Base-by-base conservation (phyloP, 805 yeast genomes). In the Pichia kluyveri region DNA sequence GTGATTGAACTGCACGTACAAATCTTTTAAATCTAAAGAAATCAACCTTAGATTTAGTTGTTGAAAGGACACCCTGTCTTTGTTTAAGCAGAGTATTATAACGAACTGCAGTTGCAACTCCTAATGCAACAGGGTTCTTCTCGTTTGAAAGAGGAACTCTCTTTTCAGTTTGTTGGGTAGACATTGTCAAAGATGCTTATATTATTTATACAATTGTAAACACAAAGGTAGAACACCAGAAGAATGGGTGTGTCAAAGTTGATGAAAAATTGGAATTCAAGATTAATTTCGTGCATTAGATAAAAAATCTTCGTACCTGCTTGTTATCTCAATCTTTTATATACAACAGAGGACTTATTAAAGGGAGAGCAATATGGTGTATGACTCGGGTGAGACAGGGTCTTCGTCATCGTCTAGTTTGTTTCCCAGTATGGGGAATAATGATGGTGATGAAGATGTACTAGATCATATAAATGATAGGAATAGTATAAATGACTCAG, bases 21-120 rank as follows among this genome's bases (percentile, higher is more conserved):
- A 87, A 83, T 58, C 99, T 77, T 65, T 91, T 91, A 64, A 73
- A 84, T 55, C 95, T 75, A 75, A 91, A 93, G 65, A 93, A 89
- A 50, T 87, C 96, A 36, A 79, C 75, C 43, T 80, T 80, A 53
- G 77, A 77, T 47, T 83, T 81, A 57, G 83, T 82, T 46, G 82
- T 69, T n/a, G 82, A 64, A 14, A 47, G 43, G 40, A 63, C 52
- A 14, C 97, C 97, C 52, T 77, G 76, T 58, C 99, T 79, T 65
- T 83, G 85, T 60, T 91, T 93, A 53, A 91, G 71, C n/a, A 68
- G 65, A 34, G 69, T 61, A 63, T 85, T 76, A 56, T 79, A 77
- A 51, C 91, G 80, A 52, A 90, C 70, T 52, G 72, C 84, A 46
- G 76, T 73, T 38, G 95, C 96, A 41, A 91, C 67, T 17, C 83